Base-by-base conservation (phyloP, 208 protist genomes). In the Leishmania martiniquensis region DNA sequence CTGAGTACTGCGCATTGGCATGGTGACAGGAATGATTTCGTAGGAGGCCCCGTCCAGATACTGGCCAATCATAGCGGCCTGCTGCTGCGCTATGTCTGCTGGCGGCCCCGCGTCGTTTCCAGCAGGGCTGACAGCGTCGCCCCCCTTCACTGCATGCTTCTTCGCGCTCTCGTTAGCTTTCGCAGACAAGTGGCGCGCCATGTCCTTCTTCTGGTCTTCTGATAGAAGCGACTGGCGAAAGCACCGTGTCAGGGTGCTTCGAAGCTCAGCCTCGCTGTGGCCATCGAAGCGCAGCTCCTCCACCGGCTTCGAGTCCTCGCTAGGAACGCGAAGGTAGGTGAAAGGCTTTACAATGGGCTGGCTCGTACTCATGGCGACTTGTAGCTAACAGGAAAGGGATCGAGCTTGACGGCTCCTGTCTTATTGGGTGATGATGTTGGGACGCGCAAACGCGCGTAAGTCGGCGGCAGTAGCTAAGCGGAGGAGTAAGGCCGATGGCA, bases 1-100 rank as follows among this genome's bases (percentile, higher is more conserved):
- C 54, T 87, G 73, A 29, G 89, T 95, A n/a, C 76, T 74, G 45
- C 85, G 82, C 57, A 80, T 91, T 54, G 95, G 95, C 92, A 96
- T 96, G 39, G 89, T 86, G 66, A 98, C 80, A 6, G 95, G 95
- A 34, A 98, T 88, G 69, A 98, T 96, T 69, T 98, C 93, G 73
- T 91, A 96, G 22, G 90, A 93, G 22, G 83, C 87, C 54, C 93
- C 81, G 42, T 95, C 89, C 34, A 96, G 85, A 74, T 92, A 96
- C 47, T 91, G 76, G 34, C 88, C 83, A 72, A 93, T 92, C 70
- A 95, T 80, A n/a, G 70, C 83, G 34, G 92, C 73, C 73, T 95
- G 93, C 54, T 88, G 80, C 72, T 89, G 65, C 51, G 68, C 54
- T 29, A 45, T 76, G 37, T 71, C 67, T 15, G 44, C 74, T 4